phyloP scores from a whole-genome alignment of 768 basidiomycete species.

The Hemileccinum impolitum region DNA sequence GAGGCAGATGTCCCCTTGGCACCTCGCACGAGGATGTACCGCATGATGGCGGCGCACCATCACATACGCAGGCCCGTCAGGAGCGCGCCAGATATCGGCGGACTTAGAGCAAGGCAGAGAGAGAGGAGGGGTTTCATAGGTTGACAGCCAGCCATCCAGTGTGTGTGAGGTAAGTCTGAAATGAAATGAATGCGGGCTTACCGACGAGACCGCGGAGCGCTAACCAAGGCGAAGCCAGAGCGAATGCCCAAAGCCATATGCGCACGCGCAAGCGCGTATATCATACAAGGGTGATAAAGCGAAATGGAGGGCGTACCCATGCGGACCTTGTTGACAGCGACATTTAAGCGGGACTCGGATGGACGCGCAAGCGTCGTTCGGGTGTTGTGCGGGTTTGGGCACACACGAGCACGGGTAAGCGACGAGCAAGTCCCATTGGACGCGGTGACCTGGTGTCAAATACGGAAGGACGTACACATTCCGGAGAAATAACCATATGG shows the following conservation, averaged over 20 bases:
- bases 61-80: slow-evolving; percentile 49
- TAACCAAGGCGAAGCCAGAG: slow-evolving; percentile 1
- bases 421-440: neutral
- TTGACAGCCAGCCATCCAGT: too few species aligned
- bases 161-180: too few species aligned
- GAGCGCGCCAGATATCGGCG: slow-evolving; percentile 56
- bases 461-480: slow-evolving; percentile 29
- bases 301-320: slow-evolving; percentile 33
- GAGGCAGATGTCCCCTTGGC: neutral
- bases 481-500: slow-evolving; percentile 53
- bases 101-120: slow-evolving; percentile 32
- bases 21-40: slow-evolving; percentile 15
- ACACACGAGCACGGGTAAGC: neutral
- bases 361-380: too few species aligned
- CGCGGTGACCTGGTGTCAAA: neutral
- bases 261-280: too few species aligned
- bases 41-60: slow-evolving; percentile 50
- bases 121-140: too few species aligned
- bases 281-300: too few species aligned
- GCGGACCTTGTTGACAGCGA: slow-evolving; percentile 29
- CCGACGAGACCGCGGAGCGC: slow-evolving; percentile 24
- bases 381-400: slow-evolving; percentile 3
- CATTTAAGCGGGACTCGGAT: too few species aligned
- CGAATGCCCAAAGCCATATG: neutral
- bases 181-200: neutral